Base-by-base conservation (phyloP, 2,329 filamentous ascomycete genomes). In the Cladophialophora chaetospira region DNA sequence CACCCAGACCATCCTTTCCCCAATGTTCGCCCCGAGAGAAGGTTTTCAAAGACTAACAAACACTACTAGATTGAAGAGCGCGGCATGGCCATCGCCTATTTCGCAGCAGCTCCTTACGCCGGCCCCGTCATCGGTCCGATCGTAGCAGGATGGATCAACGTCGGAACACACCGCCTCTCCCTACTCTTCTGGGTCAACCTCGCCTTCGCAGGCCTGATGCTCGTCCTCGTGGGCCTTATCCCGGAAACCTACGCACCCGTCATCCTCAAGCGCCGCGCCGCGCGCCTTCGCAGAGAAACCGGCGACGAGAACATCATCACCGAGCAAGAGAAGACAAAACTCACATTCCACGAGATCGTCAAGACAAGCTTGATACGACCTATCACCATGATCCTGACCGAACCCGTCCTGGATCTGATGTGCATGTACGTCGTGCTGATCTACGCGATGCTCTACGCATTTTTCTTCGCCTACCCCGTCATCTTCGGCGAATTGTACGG, bases 331-430 rank as follows among this genome's bases (percentile, higher is more conserved):
- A 72, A 76, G 60, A 75, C 74, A 55, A 75, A 74, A 57, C 62
- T 76, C 4, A 72, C 72, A 1, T 47, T 60, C 33, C 71, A 75
- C 81, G 61, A 58, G n/a, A 44, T 63, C 46, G 35, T 76, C 59
- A 66, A 64, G 29, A 75, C 75, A 54, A 73, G 75, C 67, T 66
- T 75, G 35, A 73, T 72, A 1, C 73, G 76, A 54, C 73, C 73
- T 0, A 74, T 76, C 52, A 70, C 75, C 19, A 64, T 71, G 19
- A 55, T 66, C 26, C n/a, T 85, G 19, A 84, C 80, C 1, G 91
- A 96, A 72, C 84, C 88, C 31, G 95, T 96, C 66, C 89, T 96
- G 47, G 83, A 95, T 63, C 83, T 94, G 67, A 87, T 96, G 66
- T 85, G 86, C 1, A 63, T 95, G 1, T 96, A 95, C 77, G 94